Evolutionary conservation across 345 rosid genomes (phyloP).

Genomic region (Rubroshorea leprosula): DNA sequence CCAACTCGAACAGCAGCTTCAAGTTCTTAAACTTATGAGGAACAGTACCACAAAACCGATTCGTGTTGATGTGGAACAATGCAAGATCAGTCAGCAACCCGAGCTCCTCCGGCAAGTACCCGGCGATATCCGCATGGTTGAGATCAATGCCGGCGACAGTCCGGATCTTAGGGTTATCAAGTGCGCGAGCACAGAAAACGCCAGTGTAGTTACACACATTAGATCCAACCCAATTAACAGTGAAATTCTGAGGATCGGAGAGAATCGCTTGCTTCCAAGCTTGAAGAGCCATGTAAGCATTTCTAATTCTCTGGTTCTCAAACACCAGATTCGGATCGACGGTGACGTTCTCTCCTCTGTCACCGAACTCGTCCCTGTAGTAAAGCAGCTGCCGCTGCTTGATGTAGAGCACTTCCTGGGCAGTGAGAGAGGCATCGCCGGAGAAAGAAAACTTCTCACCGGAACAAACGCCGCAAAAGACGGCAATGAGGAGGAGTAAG

Average conservation of each 20-base stretch:
- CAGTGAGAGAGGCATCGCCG: constrained; percentile 49
- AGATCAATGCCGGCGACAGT: constrained; percentile 85
- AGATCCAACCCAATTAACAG: constrained; percentile 63
- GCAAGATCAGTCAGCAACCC: constrained; percentile 77
- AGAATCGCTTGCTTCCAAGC: constrained; percentile 83
- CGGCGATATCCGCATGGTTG: constrained; percentile 81
- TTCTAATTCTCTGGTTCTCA: constrained; percentile 46
- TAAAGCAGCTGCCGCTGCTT: constrained; percentile 83
- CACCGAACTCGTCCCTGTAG: constrained; percentile 80
- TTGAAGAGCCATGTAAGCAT: constrained; percentile 79
- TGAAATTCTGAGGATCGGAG: constrained; percentile 65
- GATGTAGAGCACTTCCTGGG: constrained; percentile 54
- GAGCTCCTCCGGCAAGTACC: constrained; percentile 73
- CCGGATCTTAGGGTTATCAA: constrained; percentile 45
- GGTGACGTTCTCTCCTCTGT: constrained; percentile 72
- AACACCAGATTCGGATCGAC: constrained; percentile 66
- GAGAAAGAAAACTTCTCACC: constrained; percentile 27
- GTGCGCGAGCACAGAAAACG: constrained; percentile 70
- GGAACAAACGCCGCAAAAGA: constrained; percentile 18
- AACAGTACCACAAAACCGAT: constrained; percentile 72
- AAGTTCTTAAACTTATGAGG: constrained; percentile 49
- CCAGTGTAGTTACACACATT: constrained; percentile 52
- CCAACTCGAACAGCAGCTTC: constrained; percentile 66
- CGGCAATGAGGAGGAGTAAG: constrained; percentile 21
- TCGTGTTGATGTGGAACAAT: constrained; percentile 74